phyloP scores from a whole-genome alignment of 163 green algal species.

The Scenedesmus sp. region DNA sequence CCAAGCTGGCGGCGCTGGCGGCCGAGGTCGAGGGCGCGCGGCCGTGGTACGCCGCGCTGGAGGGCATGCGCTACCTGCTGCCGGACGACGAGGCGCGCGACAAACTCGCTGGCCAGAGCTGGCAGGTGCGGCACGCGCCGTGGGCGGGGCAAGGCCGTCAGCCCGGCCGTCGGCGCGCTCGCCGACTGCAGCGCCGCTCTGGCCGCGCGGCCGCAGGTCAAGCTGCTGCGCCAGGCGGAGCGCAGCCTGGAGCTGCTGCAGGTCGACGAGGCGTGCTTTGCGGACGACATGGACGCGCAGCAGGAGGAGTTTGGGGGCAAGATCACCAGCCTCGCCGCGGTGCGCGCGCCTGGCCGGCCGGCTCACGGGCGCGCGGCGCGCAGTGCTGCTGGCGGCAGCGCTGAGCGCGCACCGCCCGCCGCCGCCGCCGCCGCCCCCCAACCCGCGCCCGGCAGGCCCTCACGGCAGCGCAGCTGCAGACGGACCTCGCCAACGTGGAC shows the following conservation, averaged over 20 bases:
- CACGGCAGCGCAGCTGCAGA: conserved; percentile 45
- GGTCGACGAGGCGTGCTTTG: conserved; percentile 60
- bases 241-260: conserved; percentile 55
- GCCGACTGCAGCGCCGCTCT: too few species aligned
- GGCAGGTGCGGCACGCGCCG: conserved; percentile 57
- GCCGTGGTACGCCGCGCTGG: conserved; percentile 78
- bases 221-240: conserved; percentile 62
- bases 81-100: conserved; percentile 73
- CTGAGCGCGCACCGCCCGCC: too few species aligned
- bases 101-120: conserved; percentile 65
- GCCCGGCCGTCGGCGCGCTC: too few species aligned
- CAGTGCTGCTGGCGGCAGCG: too few species aligned
- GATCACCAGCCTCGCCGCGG: conserved; percentile 56
- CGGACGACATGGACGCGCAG: conserved; percentile 69
- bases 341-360: too few species aligned
- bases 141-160: too few species aligned
- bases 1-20: conserved; percentile 51
- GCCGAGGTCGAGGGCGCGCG: conserved; percentile 59
- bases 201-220: conserved; percentile 18
- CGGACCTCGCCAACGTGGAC: conserved; percentile 73
- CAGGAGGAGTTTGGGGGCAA: conserved; percentile 72
- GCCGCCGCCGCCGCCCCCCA: too few species aligned
- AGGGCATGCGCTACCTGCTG: conserved; percentile 69
- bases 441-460: conserved; percentile 29
- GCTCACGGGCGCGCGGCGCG: too few species aligned